Evolutionary conservation across 768 basidiomycete species (phyloP), one percentile per base, ranked within the genome.

Genomic region (Lentinula raphanica): DNA sequence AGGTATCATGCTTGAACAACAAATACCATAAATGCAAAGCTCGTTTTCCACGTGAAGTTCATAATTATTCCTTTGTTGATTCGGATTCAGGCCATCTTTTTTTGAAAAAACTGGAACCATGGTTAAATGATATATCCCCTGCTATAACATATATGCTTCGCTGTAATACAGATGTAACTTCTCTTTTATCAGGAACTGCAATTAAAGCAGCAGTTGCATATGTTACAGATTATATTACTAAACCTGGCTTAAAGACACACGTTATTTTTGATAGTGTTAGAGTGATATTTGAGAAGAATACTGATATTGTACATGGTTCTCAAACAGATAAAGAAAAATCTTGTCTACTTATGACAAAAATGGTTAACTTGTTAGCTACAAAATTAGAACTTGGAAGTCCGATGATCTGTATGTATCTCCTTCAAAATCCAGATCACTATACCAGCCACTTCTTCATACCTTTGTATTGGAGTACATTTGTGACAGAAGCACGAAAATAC

Each of bases 191-290:
- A 9, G 67, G 69, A 8, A 68, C 68, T 28, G 60, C 62, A 11
- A 55, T 69, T 11, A 65, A 66, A 15, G 61, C 67, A 12, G 62
- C 65, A 1, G 49, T 66, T 0, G 60, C 64, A 27, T 67, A 69
- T 63, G 58, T 68, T 7, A 62, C 69, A 11, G 69, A 71, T 39
- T 71, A 71, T 53, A 62, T 70, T 2, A 69, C 67, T 0, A 71
- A 71, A 49, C 23, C 58, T 2, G 29, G 44, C 0, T 45, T 70
- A 1, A 69, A 66, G 23, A 69, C 67, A n/a, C 54, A 67, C 58
- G 49, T 49, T 12, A 61, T 69, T 5, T 69, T 70, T 55, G 63
- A 70, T 5, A 42, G 58, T 17, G 58, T 66, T 8, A 39, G 31
- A 19, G 32, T 28, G 4, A 51, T 44, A 21, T 61, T 58, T 63